Evolutionary conservation across 805 yeast species (phyloP), one percentile per base, ranked within the genome.

Genomic region (Starmerella scarabaei): DNA sequence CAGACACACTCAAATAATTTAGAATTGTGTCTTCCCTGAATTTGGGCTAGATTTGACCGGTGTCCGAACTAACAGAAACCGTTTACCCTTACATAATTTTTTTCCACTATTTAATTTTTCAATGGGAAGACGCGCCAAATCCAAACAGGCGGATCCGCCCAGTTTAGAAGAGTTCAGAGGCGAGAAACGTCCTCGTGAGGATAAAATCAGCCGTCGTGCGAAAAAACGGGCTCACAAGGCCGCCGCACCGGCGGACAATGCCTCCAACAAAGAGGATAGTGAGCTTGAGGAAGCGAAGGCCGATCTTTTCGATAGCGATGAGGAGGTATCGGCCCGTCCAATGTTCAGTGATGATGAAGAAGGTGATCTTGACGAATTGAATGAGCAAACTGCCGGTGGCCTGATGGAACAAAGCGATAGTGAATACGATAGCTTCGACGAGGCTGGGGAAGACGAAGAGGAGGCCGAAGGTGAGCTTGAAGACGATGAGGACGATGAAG

Each of bases 91-190:
- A 33, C 38, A 37, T 39, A 36, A 34, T 41, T 41, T 43, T 49
- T 44, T 38, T 35, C 29, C 24, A 23, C 40, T 23, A 23, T 7
- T 23, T 23, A 40, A 34, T 34, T 44, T 21, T 31, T 36, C 37
- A 27, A 83, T 86, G 94, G 97, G 97, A 60, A 80, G 94, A 73
- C 78, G 82, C 67, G 82, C 83, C 43, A 84, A 80, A 63, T 80
- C 83, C 55, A 88, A 83, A 69, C 97, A 88, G 65, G 91, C 84
- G 34, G 81, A 72, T 43, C 97, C 97, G 51, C 95, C 95, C 27
- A 58, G 85, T 5, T 66, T 77, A 47, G 97, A 88, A 33, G 94
- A 88, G 55, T 77, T 86, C 59, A 74, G 53, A 15, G 58, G 57
- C 21, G 59, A 59, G 48, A 53, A 50, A 33, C 46, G 49, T 14